Evolutionary conservation across 352 stramenopile species (phyloP).

Genomic region (Globisporangium mamillatum): DNA sequence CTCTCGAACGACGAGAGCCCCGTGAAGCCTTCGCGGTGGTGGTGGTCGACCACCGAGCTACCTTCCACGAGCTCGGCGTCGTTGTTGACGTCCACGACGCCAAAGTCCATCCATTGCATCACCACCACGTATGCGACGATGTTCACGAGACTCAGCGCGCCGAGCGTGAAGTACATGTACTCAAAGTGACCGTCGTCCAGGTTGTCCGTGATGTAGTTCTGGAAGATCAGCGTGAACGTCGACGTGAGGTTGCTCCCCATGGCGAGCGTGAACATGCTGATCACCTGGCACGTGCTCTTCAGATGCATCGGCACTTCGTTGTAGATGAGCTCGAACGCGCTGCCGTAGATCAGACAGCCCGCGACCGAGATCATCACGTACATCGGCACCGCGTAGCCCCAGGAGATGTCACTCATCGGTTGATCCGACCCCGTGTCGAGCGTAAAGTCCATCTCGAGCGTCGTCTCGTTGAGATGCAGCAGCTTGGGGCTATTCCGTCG

Average conservation of each 20-base stretch:
- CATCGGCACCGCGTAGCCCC: conserved; percentile 78
- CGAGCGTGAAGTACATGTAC: conserved; percentile 89
- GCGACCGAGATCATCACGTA: conserved; percentile 81
- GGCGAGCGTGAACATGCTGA: conserved; percentile 87
- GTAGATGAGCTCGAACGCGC: conserved; percentile 88
- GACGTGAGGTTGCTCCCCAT: conserved; percentile 89
- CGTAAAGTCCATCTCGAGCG: conserved; percentile 19
- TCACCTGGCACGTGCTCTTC: conserved; percentile 86
- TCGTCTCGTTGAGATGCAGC: conserved; percentile 24
- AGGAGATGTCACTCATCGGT: conserved; percentile 83
- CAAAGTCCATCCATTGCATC: conserved; percentile 88
- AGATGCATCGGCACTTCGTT: conserved; percentile 84
- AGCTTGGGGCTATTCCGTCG: conserved; percentile 51
- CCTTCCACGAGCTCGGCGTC: conserved; percentile 62
- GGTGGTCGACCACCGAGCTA: conserved; percentile 17
- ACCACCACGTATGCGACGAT: conserved; percentile 68
- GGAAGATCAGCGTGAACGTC: conserved; percentile 85
- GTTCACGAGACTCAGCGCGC: conserved; percentile 68
- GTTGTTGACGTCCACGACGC: conserved; percentile 73
- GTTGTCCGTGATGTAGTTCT: conserved; percentile 65
- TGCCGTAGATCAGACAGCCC: conserved; percentile 88
- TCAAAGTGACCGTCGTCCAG: conserved; percentile 84
- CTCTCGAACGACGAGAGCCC: conserved; percentile 69
- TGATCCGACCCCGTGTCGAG: conserved; percentile 52
- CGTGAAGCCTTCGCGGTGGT: conserved; percentile 1